Conservation (phyloP, 2,329 filamentous ascomycete genomes). For the Ophiognomonia clavigignenti-juglandacearum region DNA sequence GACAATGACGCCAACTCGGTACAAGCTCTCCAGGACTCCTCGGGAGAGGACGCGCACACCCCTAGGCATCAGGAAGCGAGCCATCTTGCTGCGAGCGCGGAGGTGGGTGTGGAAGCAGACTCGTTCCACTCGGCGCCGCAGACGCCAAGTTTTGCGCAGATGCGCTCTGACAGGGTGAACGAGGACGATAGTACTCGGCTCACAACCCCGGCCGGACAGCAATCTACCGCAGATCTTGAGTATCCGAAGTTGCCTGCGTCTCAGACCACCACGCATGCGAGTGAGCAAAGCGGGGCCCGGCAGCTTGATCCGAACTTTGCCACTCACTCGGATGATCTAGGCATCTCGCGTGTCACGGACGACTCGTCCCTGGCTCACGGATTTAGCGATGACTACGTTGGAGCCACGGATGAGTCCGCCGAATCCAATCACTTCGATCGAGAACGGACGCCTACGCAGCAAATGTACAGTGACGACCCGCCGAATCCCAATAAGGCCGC, state of each 20-base stretch:
- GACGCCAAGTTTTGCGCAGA: neutral
- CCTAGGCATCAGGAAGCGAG: neutral
- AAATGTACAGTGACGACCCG: slow-evolving; percentile 1
- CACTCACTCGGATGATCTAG: slow-evolving; percentile 25
- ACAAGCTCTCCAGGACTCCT: neutral
- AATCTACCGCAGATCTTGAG: slow-evolving; percentile 11
- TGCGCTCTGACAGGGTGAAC: neutral
- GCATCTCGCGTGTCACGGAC: slow-evolving; percentile 14
- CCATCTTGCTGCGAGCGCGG: neutral
- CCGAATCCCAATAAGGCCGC: neutral
- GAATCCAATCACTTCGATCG: neutral
- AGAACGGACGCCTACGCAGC: neutral
- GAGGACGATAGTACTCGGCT: neutral
- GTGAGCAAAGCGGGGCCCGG: slow-evolving; percentile 38
- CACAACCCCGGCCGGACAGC: neutral
- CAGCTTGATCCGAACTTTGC: slow-evolving; percentile 42
- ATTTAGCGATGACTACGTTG: slow-evolving; percentile 2
- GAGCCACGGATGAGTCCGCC: neutral
- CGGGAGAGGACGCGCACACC: neutral
- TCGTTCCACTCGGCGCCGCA: neutral
- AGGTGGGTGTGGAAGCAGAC: neutral
- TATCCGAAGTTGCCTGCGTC: slow-evolving; percentile 27
- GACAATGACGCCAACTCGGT: neutral
- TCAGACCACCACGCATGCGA: slow-evolving; percentile 36
- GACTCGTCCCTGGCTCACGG: slow-evolving; percentile 3